A percentile compares a stretch with the other conserved stretches of the same genome.
These are phyloP conservation scores for Fusarium graminum DNA, from an alignment of 2,329 filamentous ascomycete species.

Conservation along the genomic window DNA sequence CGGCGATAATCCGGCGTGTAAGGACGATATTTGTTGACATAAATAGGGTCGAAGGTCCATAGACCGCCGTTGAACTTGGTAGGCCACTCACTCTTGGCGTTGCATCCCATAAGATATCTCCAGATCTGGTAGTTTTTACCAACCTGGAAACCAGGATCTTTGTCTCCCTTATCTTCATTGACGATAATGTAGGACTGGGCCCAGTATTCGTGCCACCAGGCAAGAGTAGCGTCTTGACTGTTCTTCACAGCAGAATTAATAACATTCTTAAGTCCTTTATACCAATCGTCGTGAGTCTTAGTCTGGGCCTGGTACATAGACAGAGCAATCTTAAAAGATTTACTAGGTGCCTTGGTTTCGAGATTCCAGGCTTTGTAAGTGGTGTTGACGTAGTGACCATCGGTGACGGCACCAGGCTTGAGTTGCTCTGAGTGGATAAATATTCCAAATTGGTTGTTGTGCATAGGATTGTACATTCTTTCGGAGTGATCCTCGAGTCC, in stretches of 20 bases:
- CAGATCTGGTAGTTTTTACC: slow-evolving; percentile 20
- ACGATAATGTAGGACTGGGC: slow-evolving; percentile 13
- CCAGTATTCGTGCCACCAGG: slow-evolving; percentile 19
- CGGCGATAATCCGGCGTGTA: slow-evolving; percentile 17
- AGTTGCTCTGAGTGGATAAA: slow-evolving; percentile 17
- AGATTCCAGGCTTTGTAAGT: slow-evolving; percentile 20
- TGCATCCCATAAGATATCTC: slow-evolving; percentile 25
- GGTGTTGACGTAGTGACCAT: slow-evolving; percentile 12
- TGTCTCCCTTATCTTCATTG: slow-evolving; percentile 3
- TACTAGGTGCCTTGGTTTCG: not conserved
- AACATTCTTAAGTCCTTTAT: slow-evolving; percentile 2
- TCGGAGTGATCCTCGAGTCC: slow-evolving; percentile 1
- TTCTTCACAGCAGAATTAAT: slow-evolving; percentile 15
- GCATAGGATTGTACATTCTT: slow-evolving; percentile 20
- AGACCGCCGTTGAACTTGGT: slow-evolving; percentile 24
- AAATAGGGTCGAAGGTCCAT: slow-evolving; percentile 15
- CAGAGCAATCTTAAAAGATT: not conserved
- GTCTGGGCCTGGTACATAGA: slow-evolving; percentile 2
- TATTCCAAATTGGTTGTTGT: slow-evolving; percentile 13
- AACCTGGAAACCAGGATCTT: slow-evolving; percentile 10
- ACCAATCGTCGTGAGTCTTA: slow-evolving; percentile 5
- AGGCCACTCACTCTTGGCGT: slow-evolving; percentile 6
- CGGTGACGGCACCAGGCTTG: not conserved
- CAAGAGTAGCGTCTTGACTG: not conserved
- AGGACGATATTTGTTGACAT: slow-evolving; percentile 8